Conservation (phyloP, 2,329 filamentous ascomycete genomes). For the Cytospora schulzeri region DNA sequence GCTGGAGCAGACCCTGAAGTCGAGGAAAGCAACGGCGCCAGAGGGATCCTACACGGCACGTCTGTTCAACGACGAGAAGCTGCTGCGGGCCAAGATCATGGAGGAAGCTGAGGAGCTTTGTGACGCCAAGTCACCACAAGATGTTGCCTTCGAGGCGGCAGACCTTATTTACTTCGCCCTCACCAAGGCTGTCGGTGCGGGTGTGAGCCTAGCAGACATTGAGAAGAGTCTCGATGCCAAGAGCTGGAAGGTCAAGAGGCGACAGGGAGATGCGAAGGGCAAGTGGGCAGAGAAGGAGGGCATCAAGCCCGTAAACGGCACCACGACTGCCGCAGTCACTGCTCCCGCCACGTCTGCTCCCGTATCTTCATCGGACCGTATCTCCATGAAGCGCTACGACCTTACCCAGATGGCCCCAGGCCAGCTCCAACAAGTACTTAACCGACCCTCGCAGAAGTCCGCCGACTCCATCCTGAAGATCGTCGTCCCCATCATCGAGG, state of each 20-base stretch:
- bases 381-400: constrained; percentile 81
- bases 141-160: constrained; percentile 91
- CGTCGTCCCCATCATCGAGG: constrained; percentile 87
- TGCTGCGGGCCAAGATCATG: constrained; percentile 94
- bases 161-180: constrained; percentile 96
- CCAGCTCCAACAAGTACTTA: constrained; percentile 73
- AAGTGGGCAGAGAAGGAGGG: constrained; percentile 87
- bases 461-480: constrained; percentile 93
- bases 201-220: constrained; percentile 84
- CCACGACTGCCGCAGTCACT: constrained; percentile 39
- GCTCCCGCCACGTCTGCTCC: constrained; percentile 33
- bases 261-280: constrained; percentile 91
- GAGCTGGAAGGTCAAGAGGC: constrained; percentile 90
- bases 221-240: constrained; percentile 93
- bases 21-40: constrained; percentile 80
- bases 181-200: constrained; percentile 82
- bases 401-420: constrained; percentile 63
- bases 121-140: constrained; percentile 76
- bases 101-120: constrained; percentile 97
- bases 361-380: constrained; percentile 50
- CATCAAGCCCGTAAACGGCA: constrained; percentile 50
- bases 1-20: constrained; percentile 83
- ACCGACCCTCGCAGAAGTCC: constrained; percentile 90
- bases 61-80: constrained; percentile 87
- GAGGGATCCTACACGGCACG: constrained; percentile 91